These are phyloP conservation scores for Gastrolobium villosum DNA, from an alignment of 306 rosid species.

Conservation along the genomic window DNA sequence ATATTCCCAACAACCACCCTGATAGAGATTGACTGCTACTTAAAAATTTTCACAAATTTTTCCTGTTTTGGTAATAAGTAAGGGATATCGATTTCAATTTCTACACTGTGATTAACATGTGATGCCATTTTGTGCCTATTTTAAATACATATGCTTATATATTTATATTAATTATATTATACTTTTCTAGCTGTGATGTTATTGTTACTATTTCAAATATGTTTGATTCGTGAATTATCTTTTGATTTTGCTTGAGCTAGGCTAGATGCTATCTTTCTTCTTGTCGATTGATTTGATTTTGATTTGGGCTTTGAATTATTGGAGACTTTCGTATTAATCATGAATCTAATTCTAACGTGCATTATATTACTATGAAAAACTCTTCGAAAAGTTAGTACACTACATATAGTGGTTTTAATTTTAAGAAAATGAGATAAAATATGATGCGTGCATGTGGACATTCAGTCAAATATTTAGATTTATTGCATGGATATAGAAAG, in stretches of 20 bases:
- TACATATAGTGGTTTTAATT: slow-evolving; percentile 1
- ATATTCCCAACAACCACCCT: too few relatives aligned
- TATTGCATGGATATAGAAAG: neutral
- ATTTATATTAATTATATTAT: neutral
- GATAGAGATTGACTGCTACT: too few relatives aligned
- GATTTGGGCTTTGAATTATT: slow-evolving; percentile 30
- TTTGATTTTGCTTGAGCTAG: neutral
- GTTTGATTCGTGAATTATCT: slow-evolving; percentile 9
- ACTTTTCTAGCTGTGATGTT: neutral
- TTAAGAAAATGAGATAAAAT: slow-evolving; percentile 36
- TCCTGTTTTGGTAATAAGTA: too few relatives aligned
- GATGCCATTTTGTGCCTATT: slow-evolving; percentile 36
- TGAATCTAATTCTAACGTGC: slow-evolving; percentile 23
- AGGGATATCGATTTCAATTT: slow-evolving; percentile 32
- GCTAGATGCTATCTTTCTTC: neutral
- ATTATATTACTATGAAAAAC: slow-evolving; percentile 18
- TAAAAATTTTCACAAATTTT: too few relatives aligned
- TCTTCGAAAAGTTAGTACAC: neutral
- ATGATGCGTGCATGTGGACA: slow-evolving; percentile 7
- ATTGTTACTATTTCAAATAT: slow-evolving; percentile 2
- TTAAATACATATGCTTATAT: neutral
- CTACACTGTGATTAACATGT: slow-evolving; percentile 10
- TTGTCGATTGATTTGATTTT: slow-evolving; percentile 4
- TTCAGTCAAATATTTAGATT: slow-evolving; percentile 16
- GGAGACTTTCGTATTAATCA: slow-evolving; percentile 16